phyloP scores from a whole-genome alignment of 2,329 filamentous ascomycete genomes.

The Fusarium secorum region DNA sequence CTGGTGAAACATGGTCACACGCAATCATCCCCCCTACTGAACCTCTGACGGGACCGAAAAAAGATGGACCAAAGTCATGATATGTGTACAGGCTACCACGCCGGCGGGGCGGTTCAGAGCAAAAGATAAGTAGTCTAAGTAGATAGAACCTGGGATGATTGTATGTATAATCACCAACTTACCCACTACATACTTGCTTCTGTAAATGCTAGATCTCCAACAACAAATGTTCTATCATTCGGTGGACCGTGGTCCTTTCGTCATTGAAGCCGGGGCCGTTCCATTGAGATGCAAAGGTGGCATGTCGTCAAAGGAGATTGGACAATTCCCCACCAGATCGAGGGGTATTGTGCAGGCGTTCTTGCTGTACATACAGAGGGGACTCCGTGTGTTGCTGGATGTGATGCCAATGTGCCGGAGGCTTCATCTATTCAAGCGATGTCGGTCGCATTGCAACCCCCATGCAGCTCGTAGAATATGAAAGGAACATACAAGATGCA shows the following conservation, averaged over 20 bases:
- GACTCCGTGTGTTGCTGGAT: not conserved
- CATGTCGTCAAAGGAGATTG: slow-evolving; percentile 39
- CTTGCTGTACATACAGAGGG: slow-evolving; percentile 2
- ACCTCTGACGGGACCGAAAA: not conserved
- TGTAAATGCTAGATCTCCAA: slow-evolving; percentile 13
- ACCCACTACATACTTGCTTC: not conserved
- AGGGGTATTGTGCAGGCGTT: slow-evolving; percentile 31
- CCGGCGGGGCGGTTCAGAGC: slow-evolving; percentile 23
- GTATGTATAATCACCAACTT: slow-evolving; percentile 30
- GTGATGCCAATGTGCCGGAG: slow-evolving; percentile 1
- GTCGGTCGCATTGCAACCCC: slow-evolving; percentile 1
- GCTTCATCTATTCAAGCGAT: slow-evolving; percentile 2
- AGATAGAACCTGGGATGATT: slow-evolving; percentile 13
- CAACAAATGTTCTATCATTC: slow-evolving; percentile 8
- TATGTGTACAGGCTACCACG: slow-evolving; percentile 35
- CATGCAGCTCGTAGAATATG: not conserved
- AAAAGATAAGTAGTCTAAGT: slow-evolving; percentile 1
- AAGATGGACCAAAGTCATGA: slow-evolving; percentile 20
- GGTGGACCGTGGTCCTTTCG: slow-evolving; percentile 15
- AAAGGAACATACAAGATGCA: slow-evolving; percentile 1
- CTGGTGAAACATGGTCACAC: slow-evolving; percentile 38
- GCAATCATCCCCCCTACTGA: slow-evolving; percentile 23
- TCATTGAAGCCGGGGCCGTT: slow-evolving; percentile 20
- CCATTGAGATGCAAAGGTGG: slow-evolving; percentile 36
- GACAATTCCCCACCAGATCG: slow-evolving; percentile 43